Evolutionary conservation across 257 asterid species (phyloP), one percentile per base, ranked within the genome.

Genomic region (Solanum ahanhuiri): DNA sequence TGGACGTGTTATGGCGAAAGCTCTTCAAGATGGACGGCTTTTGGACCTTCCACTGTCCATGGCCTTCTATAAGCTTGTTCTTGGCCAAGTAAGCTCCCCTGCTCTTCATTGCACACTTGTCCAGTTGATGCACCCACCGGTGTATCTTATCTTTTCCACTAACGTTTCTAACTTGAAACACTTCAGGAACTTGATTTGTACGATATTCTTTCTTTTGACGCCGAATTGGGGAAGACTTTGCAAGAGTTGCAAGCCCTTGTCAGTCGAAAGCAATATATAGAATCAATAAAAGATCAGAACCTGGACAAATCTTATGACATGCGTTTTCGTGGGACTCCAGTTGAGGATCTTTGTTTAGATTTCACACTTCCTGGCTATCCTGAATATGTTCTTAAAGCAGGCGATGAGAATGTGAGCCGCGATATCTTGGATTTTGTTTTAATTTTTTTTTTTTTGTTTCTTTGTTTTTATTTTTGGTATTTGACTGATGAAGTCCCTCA

Each of bases 1-100:
- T 86, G 99, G 99, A 60, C 93, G 96, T 90, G 96, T 94, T 86
- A 93, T 94, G 98, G 99, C 99, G 30, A 97, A 95, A 91, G 97
- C 99, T 88, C 99, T 97, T 87, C 99, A 97, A 86, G 99, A 97
- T 87, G 99, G 98, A 87, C 93, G 99, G 89, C 99, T 97, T 82
- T 91, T 97, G 91, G 99, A 97, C 93, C 84, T 97, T 88, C 97
- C 99, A 23, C 89, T 97, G 82, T 95, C 99, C 54, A 86, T 87
- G 88, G 96, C 98, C 60, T 97, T 97, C 85, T 92, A 94, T 91
- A 97, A 93, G 89, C 98, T 97, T 75, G 88, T 92, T 63, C 98
- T 95, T 82, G 95, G 96, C 86, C 98, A 93, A 58, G 99, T 97
- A 92, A 84, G 98, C 77, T 69, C 31, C 63, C 63, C 37, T 43